phyloP scores from a whole-genome alignment of 2,329 filamentous ascomycete species.

The Claviceps monticola region DNA sequence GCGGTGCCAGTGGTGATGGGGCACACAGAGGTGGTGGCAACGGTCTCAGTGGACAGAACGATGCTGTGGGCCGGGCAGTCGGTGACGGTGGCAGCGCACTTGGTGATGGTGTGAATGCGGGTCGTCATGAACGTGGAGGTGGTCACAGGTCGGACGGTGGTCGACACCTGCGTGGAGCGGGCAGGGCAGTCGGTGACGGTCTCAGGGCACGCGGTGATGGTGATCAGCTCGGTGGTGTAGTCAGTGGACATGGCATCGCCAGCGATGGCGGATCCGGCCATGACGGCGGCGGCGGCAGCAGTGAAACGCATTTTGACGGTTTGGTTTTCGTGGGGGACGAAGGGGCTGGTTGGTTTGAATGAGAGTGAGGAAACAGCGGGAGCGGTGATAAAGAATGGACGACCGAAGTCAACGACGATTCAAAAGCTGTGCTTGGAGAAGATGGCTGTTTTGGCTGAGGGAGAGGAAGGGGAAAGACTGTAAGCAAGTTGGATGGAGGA shows the following conservation, averaged over 20 bases:
- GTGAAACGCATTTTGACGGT: slow-evolving; percentile 50
- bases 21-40: slow-evolving; percentile 12
- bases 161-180: slow-evolving; percentile 23
- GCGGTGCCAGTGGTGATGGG: slow-evolving; percentile 8
- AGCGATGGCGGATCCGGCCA: slow-evolving; percentile 25
- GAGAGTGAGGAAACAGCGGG: slow-evolving; percentile 15
- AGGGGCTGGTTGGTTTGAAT: slow-evolving; percentile 6
- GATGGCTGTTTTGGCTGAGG: slow-evolving; percentile 32
- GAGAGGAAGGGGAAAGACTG: slow-evolving; percentile 15
- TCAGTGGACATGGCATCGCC: slow-evolving; percentile 24
- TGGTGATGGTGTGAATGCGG: slow-evolving; percentile 47
- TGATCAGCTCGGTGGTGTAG: slow-evolving; percentile 44
- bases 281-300: slow-evolving; percentile 24
- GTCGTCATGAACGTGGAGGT: slow-evolving; percentile 44
- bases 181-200: slow-evolving; percentile 48
- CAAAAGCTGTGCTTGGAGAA: slow-evolving; percentile 21
- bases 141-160: slow-evolving; percentile 27
- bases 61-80: slow-evolving; percentile 41
- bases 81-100: slow-evolving; percentile 44
- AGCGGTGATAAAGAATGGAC: slow-evolving; percentile 37
- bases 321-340: slow-evolving; percentile 17
- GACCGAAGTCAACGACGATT: slow-evolving; percentile 39
- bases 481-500: slow-evolving; percentile 16
- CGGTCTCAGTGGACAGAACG: slow-evolving; percentile 22
- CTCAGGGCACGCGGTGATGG: slow-evolving; percentile 47